phyloP scores from a whole-genome alignment of 257 asterid genomes.

The Ligustrum vulgare region DNA sequence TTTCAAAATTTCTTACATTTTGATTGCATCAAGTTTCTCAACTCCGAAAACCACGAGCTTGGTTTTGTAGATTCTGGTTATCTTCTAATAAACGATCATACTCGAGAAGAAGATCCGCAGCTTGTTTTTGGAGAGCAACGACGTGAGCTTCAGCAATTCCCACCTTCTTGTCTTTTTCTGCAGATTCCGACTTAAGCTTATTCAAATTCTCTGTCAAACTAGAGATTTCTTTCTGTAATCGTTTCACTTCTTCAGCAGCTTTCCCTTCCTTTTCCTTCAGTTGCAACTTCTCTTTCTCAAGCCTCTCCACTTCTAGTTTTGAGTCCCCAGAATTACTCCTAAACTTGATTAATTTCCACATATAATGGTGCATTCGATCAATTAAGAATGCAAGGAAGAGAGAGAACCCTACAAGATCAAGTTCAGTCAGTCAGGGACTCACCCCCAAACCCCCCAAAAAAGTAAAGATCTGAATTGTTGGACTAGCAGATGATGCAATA shows the following conservation, averaged over 20 bases:
- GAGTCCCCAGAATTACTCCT: slow-evolving; percentile 63
- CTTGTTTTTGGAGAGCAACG: slow-evolving; percentile 79
- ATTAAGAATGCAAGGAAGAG: slow-evolving; percentile 82
- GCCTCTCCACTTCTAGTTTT: slow-evolving; percentile 63
- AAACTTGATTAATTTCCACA: slow-evolving; percentile 54
- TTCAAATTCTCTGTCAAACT: slow-evolving; percentile 54
- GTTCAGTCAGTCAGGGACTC: neutral
- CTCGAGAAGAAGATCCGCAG: slow-evolving; percentile 83
- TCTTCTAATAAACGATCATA: slow-evolving; percentile 84
- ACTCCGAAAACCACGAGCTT: slow-evolving; percentile 44
- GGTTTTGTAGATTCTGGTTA: slow-evolving; percentile 83
- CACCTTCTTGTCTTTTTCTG: slow-evolving; percentile 60
- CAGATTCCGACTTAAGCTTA: slow-evolving; percentile 58
- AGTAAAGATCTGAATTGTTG: too few species aligned
- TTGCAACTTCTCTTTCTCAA: slow-evolving; percentile 72
- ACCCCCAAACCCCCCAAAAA: too few species aligned
- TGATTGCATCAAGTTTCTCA: neutral
- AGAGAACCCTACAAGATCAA: slow-evolving; percentile 59
- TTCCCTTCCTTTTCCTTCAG: slow-evolving; percentile 69
- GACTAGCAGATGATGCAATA: neutral
- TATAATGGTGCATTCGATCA: slow-evolving; percentile 92
- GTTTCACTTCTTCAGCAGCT: slow-evolving; percentile 59
- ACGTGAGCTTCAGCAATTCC: slow-evolving; percentile 86
- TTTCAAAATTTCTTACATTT: neutral
- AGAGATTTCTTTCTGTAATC: slow-evolving; percentile 52